These are phyloP conservation scores for Ustilago lituana DNA, from an alignment of 1,284 basidiomycete species.

Conservation along the genomic window DNA sequence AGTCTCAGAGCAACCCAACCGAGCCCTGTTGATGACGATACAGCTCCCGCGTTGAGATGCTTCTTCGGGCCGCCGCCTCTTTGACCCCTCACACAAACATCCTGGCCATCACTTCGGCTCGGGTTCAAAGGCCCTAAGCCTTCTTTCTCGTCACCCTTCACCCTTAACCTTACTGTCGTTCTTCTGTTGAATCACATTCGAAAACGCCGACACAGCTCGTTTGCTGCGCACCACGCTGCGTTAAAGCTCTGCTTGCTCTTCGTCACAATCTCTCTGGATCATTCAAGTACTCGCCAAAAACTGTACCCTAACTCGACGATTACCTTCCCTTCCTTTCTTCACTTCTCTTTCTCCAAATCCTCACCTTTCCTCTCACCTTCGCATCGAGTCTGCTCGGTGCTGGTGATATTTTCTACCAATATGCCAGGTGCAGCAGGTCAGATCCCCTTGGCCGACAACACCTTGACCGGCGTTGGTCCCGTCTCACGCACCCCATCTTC, in stretches of 20 bases:
- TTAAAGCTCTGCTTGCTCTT: background rate
- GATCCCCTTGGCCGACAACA: constrained; percentile 18
- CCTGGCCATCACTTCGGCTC: too few relatives aligned
- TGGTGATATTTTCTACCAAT: background rate
- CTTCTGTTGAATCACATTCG: background rate
- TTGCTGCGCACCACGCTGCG: background rate
- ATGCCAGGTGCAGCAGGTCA: background rate
- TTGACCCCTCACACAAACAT: too few relatives aligned
- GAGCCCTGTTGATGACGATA: background rate
- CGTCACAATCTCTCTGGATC: too few relatives aligned
- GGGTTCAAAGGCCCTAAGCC: background rate
- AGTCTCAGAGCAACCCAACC: background rate
- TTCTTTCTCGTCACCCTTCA: too few relatives aligned
- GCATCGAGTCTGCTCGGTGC: constrained; percentile 3
- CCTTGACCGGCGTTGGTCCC: background rate
- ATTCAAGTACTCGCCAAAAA: too few relatives aligned
- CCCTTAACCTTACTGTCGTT: too few relatives aligned
- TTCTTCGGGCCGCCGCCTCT: background rate
- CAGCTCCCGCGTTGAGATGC: background rate
- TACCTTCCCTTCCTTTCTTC: background rate
- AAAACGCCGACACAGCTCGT: background rate
- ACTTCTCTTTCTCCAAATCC: background rate
- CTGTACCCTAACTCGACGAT: background rate
- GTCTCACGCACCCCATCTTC: constrained; percentile 27
- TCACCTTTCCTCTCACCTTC: background rate